Conservation (phyloP, 495 filamentous ascomycete genomes). For the Antarctomyces pellizariae region DNA sequence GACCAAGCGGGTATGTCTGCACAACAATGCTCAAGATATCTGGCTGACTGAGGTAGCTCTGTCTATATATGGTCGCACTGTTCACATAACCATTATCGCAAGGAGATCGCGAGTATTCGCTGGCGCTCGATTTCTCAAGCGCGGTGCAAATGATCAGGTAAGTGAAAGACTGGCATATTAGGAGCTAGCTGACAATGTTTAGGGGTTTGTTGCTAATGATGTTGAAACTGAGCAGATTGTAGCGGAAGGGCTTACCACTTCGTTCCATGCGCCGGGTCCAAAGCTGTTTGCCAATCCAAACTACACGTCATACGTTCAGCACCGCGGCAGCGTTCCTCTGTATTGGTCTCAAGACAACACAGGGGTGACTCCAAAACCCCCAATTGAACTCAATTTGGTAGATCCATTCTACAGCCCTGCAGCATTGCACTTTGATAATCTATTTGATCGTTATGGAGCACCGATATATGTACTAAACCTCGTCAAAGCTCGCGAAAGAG, state of each 20-base stretch:
- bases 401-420: constrained; percentile 96
- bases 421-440: constrained; percentile 85
- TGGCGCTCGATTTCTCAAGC: constrained; percentile 81
- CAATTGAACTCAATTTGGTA: constrained; percentile 78
- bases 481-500: constrained; percentile 74
- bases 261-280: constrained; percentile 80
- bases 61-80: constrained; percentile 58
- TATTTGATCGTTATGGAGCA: constrained; percentile 82
- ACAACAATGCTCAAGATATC: constrained; percentile 7
- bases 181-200: constrained; percentile 6
- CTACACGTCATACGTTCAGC: constrained; percentile 91
- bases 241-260: constrained; percentile 77
- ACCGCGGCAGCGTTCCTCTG: constrained; percentile 86
- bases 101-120: constrained; percentile 84
- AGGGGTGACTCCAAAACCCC: constrained; percentile 85
- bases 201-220: constrained; percentile 91
- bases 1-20: constrained; percentile 32
- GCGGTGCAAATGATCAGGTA: constrained; percentile 74
- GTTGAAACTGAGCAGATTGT: constrained; percentile 99
- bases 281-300: constrained; percentile 67
- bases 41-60: constrained; percentile 33
- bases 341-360: constrained; percentile 97
- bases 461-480: constrained; percentile 86
- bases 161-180: not conserved
- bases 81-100: constrained; percentile 85